Conservation (phyloP, 192 early-diverging fungal species). For the Podila epigama region DNA sequence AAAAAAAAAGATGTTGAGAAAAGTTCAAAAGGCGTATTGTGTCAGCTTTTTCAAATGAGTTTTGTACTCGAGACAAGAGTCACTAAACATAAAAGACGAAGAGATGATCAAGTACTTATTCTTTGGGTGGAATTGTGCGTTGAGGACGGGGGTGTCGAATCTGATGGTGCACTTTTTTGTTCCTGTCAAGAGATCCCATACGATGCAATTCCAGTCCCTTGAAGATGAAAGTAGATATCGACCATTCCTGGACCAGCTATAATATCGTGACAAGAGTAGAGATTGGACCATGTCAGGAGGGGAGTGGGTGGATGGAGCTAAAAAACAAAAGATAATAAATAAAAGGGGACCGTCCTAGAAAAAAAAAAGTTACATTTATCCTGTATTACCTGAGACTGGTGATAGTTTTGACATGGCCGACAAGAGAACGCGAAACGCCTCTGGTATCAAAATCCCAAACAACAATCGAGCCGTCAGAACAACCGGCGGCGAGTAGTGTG, state of each 20-base stretch:
- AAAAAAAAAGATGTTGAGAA: background rate
- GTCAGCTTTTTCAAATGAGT: too few species aligned
- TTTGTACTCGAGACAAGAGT: conserved; percentile 50
- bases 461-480: conserved; percentile 77
- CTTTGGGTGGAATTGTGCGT: conserved; percentile 81
- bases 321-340: background rate
- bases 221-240: conserved; percentile 82
- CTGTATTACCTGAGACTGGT: conserved; percentile 75
- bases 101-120: conserved; percentile 61
- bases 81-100: conserved; percentile 38
- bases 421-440: conserved; percentile 71
- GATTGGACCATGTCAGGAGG: background rate
- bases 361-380: background rate
- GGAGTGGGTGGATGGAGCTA: background rate
- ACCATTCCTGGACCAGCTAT: conserved; percentile 84
- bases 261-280: background rate
- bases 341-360: background rate
- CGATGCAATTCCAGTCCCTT: conserved; percentile 81
- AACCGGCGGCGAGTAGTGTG: conserved; percentile 83
- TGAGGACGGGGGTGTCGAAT: conserved; percentile 74
- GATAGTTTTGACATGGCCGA: conserved; percentile 79
- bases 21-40: too few species aligned
- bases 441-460: conserved; percentile 93
- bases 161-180: conserved; percentile 60
- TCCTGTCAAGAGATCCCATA: conserved; percentile 83